Evolutionary conservation across 257 asterid genomes (phyloP), one percentile per base, ranked within the genome.

Genomic region (Rhazya stricta): DNA sequence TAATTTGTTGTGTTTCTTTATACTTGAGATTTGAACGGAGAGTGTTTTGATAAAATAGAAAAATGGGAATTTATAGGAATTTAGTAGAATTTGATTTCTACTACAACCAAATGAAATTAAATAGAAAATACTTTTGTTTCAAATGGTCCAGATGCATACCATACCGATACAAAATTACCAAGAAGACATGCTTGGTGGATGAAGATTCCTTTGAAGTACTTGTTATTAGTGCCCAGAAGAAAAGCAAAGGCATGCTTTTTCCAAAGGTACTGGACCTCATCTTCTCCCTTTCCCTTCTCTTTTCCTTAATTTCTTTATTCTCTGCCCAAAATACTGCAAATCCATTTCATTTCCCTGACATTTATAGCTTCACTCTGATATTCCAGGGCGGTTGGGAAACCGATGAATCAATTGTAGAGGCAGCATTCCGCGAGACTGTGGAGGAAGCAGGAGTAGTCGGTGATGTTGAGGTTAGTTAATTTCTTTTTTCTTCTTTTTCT

Each of bases 381-480:
- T 69, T 23, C 23, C 77, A 93, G 96, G 98, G 98, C 12, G 98
- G 98, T 34, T 93, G 98, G 98, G 98, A 93, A 71, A 80, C 58
- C 2, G 98, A 93, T 74, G 98, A 93, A 79, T 51, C 88, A 60
- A 90, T 89, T 3, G 83, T 76, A 66, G 91, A 80, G 18, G 98
- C 98, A 8, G 98, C 97, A 0, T 62, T 87, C 48, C 96, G 98
- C 3, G 98, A 93, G 74, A 93, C 98, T 4, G 78, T 86, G 16
- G 98, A 93, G 87, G 98, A 93, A 87, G 94, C 98, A 10, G 98
- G 98, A n/a, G 98, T 93, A 12, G 83, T 82, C 8, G 98, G 98
- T 21, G 91, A 90, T 66, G 84, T 93, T 53, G 88, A 89, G 98
- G 98, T 91, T 78, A 2, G 87, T 85, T 74, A 50, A 9, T 42